Percentiles rank a stretch among this genome's conserved stretches.
Conservation (phyloP, 1,139 yeast genomes). For the Lodderomyces theae region DNA sequence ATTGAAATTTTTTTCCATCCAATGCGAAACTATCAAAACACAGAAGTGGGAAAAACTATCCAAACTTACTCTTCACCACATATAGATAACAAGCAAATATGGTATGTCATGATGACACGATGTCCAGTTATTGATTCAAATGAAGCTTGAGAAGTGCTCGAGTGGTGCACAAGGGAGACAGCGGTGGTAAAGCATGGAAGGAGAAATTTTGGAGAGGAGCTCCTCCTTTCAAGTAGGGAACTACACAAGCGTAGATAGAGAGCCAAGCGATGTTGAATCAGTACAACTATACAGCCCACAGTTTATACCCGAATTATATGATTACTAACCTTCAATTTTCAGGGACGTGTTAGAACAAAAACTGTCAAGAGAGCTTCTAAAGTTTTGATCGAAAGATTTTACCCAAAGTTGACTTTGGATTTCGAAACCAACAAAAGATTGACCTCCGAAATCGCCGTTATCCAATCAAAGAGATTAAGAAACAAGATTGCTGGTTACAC, state of each 20-base stretch:
- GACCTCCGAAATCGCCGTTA: conserved; percentile 97
- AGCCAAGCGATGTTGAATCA: not conserved
- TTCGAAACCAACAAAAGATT: conserved; percentile 99
- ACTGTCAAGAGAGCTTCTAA: conserved; percentile 99
- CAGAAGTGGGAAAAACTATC: not conserved
- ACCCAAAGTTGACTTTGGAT: conserved; percentile 99
- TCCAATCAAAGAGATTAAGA: conserved; percentile 99
- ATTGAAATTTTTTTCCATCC: not conserved
- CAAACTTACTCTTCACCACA: conserved; percentile 11
- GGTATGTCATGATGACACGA: conserved; percentile 28
- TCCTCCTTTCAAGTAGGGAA: no score
- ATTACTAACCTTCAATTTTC: conserved; percentile 29
- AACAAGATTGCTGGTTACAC: conserved; percentile 99
- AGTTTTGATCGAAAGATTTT: conserved; percentile 99
- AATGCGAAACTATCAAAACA: not conserved
- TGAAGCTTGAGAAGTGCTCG: not conserved
- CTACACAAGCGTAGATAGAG: conserved; percentile 1
- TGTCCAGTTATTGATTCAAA: not conserved
- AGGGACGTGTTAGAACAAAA: conserved; percentile 99
- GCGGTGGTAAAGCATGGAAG: no score
- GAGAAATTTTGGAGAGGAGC: no score
- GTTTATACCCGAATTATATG: no score
- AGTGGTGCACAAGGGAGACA: no score
- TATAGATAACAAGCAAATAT: conserved; percentile 33
- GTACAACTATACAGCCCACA: no score